Base-by-base conservation (phyloP, 768 basidiomycete species). In the Cystofilobasidium bisporidii region DNA sequence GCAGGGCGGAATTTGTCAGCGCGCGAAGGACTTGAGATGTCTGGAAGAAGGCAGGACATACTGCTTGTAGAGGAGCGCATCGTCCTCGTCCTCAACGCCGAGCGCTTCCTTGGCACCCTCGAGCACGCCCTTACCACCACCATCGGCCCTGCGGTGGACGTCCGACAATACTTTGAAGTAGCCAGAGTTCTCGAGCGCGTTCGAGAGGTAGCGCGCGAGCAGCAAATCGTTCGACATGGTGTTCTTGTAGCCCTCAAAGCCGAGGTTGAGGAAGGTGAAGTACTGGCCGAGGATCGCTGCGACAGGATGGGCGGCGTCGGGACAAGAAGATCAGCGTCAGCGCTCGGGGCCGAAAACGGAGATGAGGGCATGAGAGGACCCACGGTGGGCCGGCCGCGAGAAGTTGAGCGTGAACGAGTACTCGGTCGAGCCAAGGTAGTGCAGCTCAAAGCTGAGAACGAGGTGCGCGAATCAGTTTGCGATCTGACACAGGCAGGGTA, bases 321-420 rank as follows among this genome's bases (percentile, higher is more conserved):
- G 50, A 66, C 30, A 69, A 63, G 22, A 65, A 69, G 45, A 70
- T 61, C 41, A 72, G 61, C 60, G 71, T 70, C 18, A 57, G 30
- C 14, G 4, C n/a, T n/a, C n/a, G n/a, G n/a, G n/a, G n/a, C n/a
- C n/a, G n/a, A n/a, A n/a, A n/a, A n/a, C n/a, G n/a, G n/a, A n/a
- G n/a, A n/a, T n/a, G n/a, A n/a, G n/a, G n/a, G n/a, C n/a, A n/a
- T n/a, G n/a, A n/a, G n/a, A n/a, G n/a, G 9, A 50, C 48, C 2
- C 6, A 50, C 48, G 53, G 53, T 56, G 53, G 20, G 71, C 72
- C 11, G 67, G 65, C 38, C 71, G 71, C 14, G 69, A 70, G 60
- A 73, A 73, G 67, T 73, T 73, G 56, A 73, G 64, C 17, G 72
- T 73, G 67, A 73, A 73, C 12, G 64, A 45, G 10, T 69, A 68